These are phyloP conservation scores for Yamadazyma kitorensis DNA, from an alignment of 805 yeast genomes.

Conservation along the genomic window DNA sequence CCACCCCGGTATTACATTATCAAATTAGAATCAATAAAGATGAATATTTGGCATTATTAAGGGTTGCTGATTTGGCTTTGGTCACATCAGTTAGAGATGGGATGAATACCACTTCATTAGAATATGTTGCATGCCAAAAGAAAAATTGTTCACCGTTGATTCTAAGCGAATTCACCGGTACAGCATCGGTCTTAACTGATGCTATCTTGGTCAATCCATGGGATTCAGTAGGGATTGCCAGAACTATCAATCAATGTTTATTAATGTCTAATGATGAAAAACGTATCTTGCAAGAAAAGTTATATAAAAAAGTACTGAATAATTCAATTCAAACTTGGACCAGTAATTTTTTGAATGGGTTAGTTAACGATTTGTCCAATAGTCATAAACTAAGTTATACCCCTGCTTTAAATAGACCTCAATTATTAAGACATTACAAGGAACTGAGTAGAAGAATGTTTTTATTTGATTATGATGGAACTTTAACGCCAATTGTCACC, in stretches of 20 bases:
- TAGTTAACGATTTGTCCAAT: slow-evolving; percentile 38
- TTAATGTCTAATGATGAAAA: slow-evolving; percentile 49
- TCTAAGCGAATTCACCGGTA: slow-evolving; percentile 91
- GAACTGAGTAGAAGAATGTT: slow-evolving; percentile 69
- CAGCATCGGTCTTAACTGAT: slow-evolving; percentile 65
- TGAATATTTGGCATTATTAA: slow-evolving; percentile 82
- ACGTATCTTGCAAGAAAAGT: slow-evolving; percentile 43
- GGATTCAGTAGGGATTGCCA: slow-evolving; percentile 94
- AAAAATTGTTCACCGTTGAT: slow-evolving; percentile 72
- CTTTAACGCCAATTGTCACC: slow-evolving; percentile 90
- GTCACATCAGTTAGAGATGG: slow-evolving; percentile 94
- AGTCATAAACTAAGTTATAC: slow-evolving; percentile 46
- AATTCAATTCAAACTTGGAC: slow-evolving; percentile 86
- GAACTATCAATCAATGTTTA: slow-evolving; percentile 70
- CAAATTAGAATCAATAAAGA: slow-evolving; percentile 85
- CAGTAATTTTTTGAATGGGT: slow-evolving; percentile 51
- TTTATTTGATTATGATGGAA: slow-evolving; percentile 95
- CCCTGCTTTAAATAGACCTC: slow-evolving; percentile 78
- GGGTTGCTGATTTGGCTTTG: slow-evolving; percentile 87
- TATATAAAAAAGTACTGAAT: slow-evolving; percentile 62
- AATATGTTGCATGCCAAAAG: slow-evolving; percentile 85
- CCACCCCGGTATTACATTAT: slow-evolving; percentile 87
- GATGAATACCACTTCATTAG: slow-evolving; percentile 92
- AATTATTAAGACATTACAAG: slow-evolving; percentile 57
- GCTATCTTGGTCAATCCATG: slow-evolving; percentile 92